Percentiles rank a stretch among this genome's conserved stretches.
Conservation (phyloP, 2,329 filamentous ascomycete genomes). For the Phialophora chinensis region DNA sequence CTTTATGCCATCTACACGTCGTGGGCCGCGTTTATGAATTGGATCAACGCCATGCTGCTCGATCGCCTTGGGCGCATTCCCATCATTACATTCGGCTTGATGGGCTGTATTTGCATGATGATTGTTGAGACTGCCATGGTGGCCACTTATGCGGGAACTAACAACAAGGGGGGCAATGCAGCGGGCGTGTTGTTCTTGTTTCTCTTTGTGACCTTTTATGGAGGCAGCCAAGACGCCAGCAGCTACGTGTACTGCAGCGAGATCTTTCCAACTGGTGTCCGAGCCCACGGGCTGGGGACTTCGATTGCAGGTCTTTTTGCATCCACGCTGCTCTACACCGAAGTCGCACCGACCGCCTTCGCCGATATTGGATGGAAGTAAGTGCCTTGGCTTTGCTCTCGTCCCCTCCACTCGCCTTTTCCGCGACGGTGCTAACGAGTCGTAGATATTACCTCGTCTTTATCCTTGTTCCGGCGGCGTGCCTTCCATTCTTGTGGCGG, state of each 20-base stretch:
- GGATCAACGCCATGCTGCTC: slow-evolving; percentile 49
- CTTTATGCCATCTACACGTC: slow-evolving; percentile 53
- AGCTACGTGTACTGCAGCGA: slow-evolving; percentile 55
- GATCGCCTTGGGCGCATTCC: slow-evolving; percentile 47
- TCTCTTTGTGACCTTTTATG: slow-evolving; percentile 50
- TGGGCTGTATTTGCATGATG: slow-evolving; percentile 48
- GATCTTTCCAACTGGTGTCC: slow-evolving; percentile 51
- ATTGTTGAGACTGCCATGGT: slow-evolving; percentile 48
- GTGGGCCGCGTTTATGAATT: slow-evolving; percentile 48
- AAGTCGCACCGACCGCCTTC: slow-evolving; percentile 24
- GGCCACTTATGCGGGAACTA: slow-evolving; percentile 44
- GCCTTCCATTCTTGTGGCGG: slow-evolving; percentile 26
- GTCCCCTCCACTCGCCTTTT: neutral
- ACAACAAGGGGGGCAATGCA: slow-evolving; percentile 44
- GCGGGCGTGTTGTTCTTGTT: slow-evolving; percentile 50
- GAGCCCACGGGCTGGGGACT: slow-evolving; percentile 26
- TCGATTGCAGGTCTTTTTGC: slow-evolving; percentile 25
- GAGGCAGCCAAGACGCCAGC: slow-evolving; percentile 53
- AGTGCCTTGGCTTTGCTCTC: slow-evolving; percentile 12
- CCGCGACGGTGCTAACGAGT: slow-evolving; percentile 10
- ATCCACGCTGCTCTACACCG: slow-evolving; percentile 26
- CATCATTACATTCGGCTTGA: slow-evolving; percentile 51
- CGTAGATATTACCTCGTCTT: slow-evolving; percentile 28
- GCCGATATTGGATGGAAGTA: slow-evolving; percentile 25
- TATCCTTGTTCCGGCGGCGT: slow-evolving; percentile 24